A percentile compares a stretch with the other conserved stretches of the same genome.
Evolutionary conservation across 768 basidiomycete genomes (phyloP).

Genomic region (Tulasnella calospora): DNA sequence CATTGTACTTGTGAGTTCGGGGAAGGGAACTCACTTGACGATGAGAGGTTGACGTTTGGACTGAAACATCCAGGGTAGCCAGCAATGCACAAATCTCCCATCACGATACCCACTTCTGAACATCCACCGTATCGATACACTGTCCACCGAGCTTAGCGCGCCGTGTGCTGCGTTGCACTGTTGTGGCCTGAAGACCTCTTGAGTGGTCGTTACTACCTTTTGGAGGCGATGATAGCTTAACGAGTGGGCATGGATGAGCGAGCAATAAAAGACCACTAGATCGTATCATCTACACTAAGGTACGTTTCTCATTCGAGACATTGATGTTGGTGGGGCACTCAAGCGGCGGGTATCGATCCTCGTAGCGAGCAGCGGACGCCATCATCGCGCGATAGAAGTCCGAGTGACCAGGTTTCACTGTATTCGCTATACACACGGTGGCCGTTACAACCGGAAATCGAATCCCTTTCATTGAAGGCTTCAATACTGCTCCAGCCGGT

Average conservation of each 20-base stretch:
- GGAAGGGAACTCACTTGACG: not conserved
- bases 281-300: constrained; percentile 59
- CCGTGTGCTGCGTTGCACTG: constrained; percentile 61
- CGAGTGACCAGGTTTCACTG: constrained; percentile 45
- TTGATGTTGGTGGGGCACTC: not conserved
- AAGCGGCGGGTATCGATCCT: too few relatives aligned
- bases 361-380: constrained; percentile 52
- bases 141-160: constrained; percentile 65
- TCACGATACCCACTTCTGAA: constrained; percentile 55
- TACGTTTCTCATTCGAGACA: constrained; percentile 24
- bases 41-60: constrained; percentile 32
- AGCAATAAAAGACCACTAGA: constrained; percentile 64
- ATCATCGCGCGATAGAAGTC: constrained; percentile 46
- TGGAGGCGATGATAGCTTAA: constrained; percentile 55
- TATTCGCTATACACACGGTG: constrained; percentile 58
- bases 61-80: constrained; percentile 56
- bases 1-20: constrained; percentile 66
- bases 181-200: constrained; percentile 71
- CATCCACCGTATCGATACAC: constrained; percentile 56
- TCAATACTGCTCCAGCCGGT: constrained; percentile 54
- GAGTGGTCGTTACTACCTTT: constrained; percentile 81
- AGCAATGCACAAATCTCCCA: constrained; percentile 41
- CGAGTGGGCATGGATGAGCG: constrained; percentile 49
- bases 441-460: constrained; percentile 59
- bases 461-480: constrained; percentile 37